Evolutionary conservation across 108 stramenopile species (phyloP).

Genomic region (Chaetoceros muelleri): DNA sequence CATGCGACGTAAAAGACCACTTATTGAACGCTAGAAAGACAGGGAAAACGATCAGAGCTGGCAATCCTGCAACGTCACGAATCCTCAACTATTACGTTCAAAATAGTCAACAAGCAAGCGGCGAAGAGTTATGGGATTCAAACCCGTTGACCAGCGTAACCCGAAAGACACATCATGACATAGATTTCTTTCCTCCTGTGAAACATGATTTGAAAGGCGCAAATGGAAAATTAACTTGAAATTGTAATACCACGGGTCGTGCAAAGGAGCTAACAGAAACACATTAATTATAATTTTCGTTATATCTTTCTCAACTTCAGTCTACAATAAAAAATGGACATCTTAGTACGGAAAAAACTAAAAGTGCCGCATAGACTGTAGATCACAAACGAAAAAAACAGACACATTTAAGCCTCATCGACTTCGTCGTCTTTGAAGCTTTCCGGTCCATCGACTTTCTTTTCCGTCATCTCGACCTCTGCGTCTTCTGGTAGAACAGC

Average conservation of each 20-base stretch:
- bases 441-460: no score
- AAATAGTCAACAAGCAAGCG: slow-evolving; percentile 33
- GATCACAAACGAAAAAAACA: no score
- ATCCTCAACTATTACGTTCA: slow-evolving; percentile 81
- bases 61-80: slow-evolving; percentile 67
- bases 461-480: slow-evolving; percentile 11
- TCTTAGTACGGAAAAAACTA: no score
- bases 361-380: no score
- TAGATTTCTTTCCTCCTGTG: background rate
- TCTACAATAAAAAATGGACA: no score
- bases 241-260: no score
- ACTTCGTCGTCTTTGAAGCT: no score
- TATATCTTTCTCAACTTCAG: no score
- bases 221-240: background rate
- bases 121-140: slow-evolving; percentile 11
- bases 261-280: no score
- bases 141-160: slow-evolving; percentile 35
- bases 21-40: slow-evolving; percentile 48
- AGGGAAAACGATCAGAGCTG: slow-evolving; percentile 25
- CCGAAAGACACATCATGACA: slow-evolving; percentile 30
- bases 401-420: no score
- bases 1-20: slow-evolving; percentile 71
- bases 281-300: no score
- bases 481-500: slow-evolving; percentile 38
- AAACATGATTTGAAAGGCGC: background rate